phyloP scores from a whole-genome alignment of 768 basidiomycete species.

The Kwoniella sp. region DNA sequence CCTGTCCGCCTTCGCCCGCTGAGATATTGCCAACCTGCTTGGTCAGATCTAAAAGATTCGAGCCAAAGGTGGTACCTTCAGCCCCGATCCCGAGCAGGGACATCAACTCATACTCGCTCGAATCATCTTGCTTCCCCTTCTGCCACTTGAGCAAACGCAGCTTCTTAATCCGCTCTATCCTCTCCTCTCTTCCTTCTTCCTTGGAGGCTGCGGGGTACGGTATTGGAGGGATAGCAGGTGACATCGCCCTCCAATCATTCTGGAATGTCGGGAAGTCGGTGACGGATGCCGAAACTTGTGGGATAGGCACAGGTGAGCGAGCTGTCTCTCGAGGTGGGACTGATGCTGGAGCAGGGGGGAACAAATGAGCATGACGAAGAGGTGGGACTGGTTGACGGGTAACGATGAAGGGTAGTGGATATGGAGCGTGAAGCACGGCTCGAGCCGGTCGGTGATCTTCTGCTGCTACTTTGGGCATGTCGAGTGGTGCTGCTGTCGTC shows the following conservation, averaged over 20 bases:
- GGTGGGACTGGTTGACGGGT: conserved; percentile 15
- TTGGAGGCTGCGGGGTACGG: not conserved
- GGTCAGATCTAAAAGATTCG: conserved; percentile 4
- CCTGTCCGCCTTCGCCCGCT: conserved; percentile 9
- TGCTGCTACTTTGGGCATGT: conserved; percentile 25
- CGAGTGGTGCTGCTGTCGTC: not conserved
- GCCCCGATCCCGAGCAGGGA: not conserved
- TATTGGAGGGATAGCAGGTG: conserved; percentile 6
- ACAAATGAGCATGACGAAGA: not conserved
- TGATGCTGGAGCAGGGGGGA: not conserved
- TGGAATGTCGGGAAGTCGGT: conserved; percentile 4
- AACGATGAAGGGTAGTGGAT: conserved; percentile 36
- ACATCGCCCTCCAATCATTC: conserved; percentile 5
- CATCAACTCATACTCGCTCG: conserved; percentile 21
- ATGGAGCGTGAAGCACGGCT: conserved; percentile 41
- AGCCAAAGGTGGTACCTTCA: not conserved
- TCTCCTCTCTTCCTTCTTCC: conserved; percentile 2
- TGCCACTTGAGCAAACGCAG: conserved; percentile 7
- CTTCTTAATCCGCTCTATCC: conserved; percentile 5
- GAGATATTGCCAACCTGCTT: conserved; percentile 20
- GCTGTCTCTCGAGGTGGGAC: not conserved
- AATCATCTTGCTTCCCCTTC: conserved; percentile 2
- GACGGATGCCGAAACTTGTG: not conserved
- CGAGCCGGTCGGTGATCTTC: conserved; percentile 24
- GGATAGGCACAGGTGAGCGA: not conserved